Evolutionary conservation across 2,329 filamentous ascomycete species (phyloP), one percentile per base, ranked within the genome.

Genomic region (Colletotrichum tanaceti): DNA sequence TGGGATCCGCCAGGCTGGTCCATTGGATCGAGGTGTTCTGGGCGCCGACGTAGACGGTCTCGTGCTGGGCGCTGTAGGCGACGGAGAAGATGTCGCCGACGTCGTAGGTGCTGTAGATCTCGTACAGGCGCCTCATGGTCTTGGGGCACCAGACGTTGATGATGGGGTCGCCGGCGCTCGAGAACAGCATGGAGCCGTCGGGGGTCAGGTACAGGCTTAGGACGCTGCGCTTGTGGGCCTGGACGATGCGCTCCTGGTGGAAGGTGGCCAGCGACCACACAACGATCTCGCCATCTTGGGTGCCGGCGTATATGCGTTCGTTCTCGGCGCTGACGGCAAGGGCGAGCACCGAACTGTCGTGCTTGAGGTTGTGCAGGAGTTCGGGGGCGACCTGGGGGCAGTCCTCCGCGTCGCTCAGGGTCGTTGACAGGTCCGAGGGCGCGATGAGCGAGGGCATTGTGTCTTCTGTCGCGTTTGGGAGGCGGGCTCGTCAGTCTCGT

Each of bases 1-100:
- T 83, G 28, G 88, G 86, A 71, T 93, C 87, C 73, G 88, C 88
- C 63, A 97, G 82, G 72, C 90, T 87, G 73, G 93, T 92, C 96
- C 96, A 99, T 84, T 97, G 94, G 60, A 98, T 96, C 46, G 91
- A 93, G 9, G 94, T 96, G 76, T 98, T 98, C 77, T 98, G 96
- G 0, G 94, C 93, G 65, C 96, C 96, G 50, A 97, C 87, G 78
- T 97, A 98, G 4, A 97, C 86, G 0, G 92, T 97, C 73, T 95
- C 88, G 74, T 93, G 85, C 72, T 89, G 86, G 7, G 89, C 82
- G 4, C 94, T 97, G 79, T 97, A 98, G 1, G 91, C 91, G n/a
- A 97, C 90, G 73, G 93, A 97, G 78, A 98, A 98, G 68, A 99
- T 89, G 81, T 99, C 96, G 68, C 96, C 96, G 47, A 97, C 92